Conservation (phyloP, 179 eudicot species). For the Beta macrorhiza region DNA sequence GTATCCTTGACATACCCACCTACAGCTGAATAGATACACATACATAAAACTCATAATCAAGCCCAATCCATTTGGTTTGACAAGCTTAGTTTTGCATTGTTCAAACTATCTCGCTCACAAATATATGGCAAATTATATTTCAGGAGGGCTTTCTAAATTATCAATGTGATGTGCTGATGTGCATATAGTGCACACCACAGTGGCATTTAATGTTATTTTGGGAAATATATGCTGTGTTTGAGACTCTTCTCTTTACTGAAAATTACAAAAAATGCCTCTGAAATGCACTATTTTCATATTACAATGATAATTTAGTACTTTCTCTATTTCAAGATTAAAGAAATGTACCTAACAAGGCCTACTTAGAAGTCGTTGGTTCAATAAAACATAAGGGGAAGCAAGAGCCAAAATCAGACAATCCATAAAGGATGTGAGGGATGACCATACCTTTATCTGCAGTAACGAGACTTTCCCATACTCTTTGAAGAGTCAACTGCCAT, state of each 20-base stretch:
- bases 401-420: not conserved
- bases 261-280: too few relatives aligned
- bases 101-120: not conserved
- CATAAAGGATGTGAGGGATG: slow-evolving; percentile 4
- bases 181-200: too few relatives aligned
- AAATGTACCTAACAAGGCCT: not conserved
- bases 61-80: not conserved
- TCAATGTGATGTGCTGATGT: too few relatives aligned
- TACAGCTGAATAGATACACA: slow-evolving; percentile 14
- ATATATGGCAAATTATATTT: not conserved
- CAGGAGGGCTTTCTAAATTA: too few relatives aligned
- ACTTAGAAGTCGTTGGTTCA: not conserved
- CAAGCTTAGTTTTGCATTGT: not conserved
- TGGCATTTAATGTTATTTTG: too few relatives aligned
- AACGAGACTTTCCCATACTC: slow-evolving; percentile 74
- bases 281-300: too few relatives aligned
- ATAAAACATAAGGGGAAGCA: not conserved
- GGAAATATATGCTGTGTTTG: too few relatives aligned
- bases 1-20: slow-evolving; percentile 43
- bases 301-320: too few relatives aligned
- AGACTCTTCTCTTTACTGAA: too few relatives aligned
- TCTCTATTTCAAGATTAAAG: too few relatives aligned
- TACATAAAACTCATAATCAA: not conserved
- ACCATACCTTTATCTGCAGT: slow-evolving; percentile 61
- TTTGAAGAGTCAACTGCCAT: slow-evolving; percentile 82